Evolutionary conservation across 768 basidiomycete genomes (phyloP), one percentile per base, ranked within the genome.

Genomic region (Daedaleopsis nitida): DNA sequence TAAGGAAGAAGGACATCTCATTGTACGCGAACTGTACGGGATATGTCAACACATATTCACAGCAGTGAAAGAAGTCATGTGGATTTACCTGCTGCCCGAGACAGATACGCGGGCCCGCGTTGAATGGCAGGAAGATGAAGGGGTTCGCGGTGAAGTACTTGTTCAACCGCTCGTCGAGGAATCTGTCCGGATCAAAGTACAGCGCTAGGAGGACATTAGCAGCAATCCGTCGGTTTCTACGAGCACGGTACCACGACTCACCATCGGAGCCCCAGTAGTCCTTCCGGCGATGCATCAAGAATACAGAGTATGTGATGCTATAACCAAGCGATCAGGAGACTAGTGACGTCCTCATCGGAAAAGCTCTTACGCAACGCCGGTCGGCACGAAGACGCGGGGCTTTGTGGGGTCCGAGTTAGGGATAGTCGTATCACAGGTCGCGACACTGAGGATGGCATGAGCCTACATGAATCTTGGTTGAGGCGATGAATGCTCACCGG

Each of bases 81-180:
- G n/a, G n/a, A n/a, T n/a, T n/a, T n/a, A 74, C 72, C 71, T 80
- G 79, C 63, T 81, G 80, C 0, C 81, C 87, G 10, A 86, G 77
- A 57, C 87, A 88, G 61, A 86, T 84, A 10, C 87, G 77, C 6
- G 86, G 87, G 1, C 85, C 87, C 1, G 85, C 86, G 59, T 87
- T 87, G 74, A 88, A 88, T 0, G 87, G 86, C 5, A 84, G 73
- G 71, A 88, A 89, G 62, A 90, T 88, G 76, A 83, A 87, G 1
- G 86, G 86, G 61, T 87, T 87, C 2, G 80, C 77, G 0, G 74
- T 76, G 19, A 86, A 74, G 59, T 84, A 84, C 64, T 80, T 81
- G 57, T 78, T 77, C 8, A 84, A 65, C 34, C 87, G 76, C 11
- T 79, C 78, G 58, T 89, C 87, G 48, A 88, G 70, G 77, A 85